Base-by-base conservation (phyloP, 306 rosid species). In the Casuarina cunninghamiana region DNA sequence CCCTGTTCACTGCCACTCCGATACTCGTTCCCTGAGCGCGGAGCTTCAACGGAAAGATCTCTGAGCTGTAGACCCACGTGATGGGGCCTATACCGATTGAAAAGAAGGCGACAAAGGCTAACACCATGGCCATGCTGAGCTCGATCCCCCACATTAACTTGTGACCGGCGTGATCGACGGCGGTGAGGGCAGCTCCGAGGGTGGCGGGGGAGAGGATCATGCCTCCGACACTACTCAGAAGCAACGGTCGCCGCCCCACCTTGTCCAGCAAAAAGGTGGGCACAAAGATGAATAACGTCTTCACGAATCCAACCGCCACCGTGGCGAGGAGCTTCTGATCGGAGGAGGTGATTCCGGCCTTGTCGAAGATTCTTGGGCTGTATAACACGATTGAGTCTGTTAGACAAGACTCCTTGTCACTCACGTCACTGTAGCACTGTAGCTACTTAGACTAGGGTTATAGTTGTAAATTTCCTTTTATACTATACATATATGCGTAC, bases 11-110 rank as follows among this genome's bases (percentile, higher is more conserved):
- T 8, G 84, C 84, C 21, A 89, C 90, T 0, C 91, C 97, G 63
- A 88, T 57, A 9, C 97, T 88, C 38, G 84, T 71, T 6, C 98
- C 97, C 11, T 88, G 97, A 0, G 98, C 96, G 4, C 98, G 85
- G 32, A 94, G 78, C 92, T 69, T 83, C 86, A 94, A 74, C 48
- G 97, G 97, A 10, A 94, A 89, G 0, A 90, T 80, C 84, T 94
- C 97, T 0, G 97, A 78, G 54, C 91, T 87, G 70, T 94, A 94
- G 1, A 94, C 97, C 91, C 89, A 86, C 0, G 93, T 70, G 61
- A 92, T 89, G 69, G 98, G 98, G 0, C 98, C 98, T 72, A 90
- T 78, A 2, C 98, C 98, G 0, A 94, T 90, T 0, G 98, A 92
- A 74, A 90, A 94, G 4, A 83, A 75, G 0, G 92, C 97, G 7